These are phyloP conservation scores for Globisporangium irregulare DNA, from an alignment of 352 stramenopile species.

Conservation along the genomic window DNA sequence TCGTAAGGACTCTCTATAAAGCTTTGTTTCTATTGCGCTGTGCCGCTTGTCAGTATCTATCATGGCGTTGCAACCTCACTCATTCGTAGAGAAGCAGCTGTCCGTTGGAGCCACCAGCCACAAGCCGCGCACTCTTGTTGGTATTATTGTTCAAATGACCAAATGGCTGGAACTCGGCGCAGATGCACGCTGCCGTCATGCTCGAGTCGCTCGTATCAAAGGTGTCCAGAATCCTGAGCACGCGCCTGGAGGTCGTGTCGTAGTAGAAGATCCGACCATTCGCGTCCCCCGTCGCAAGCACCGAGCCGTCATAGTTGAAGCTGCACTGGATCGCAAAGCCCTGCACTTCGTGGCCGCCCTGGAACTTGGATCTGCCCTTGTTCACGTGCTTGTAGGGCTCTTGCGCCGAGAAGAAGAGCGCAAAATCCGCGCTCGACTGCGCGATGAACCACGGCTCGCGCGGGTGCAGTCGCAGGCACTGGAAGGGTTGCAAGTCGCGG, in stretches of 20 bases:
- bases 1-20: conserved; percentile 5
- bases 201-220: conserved; percentile 7
- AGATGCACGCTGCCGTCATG: conserved; percentile 26
- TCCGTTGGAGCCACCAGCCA: conserved; percentile 27
- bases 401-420: conserved; percentile 35
- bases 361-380: conserved; percentile 25
- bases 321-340: conserved; percentile 51
- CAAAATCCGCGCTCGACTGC: conserved; percentile 42
- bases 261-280: conserved; percentile 49
- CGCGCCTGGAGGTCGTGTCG: conserved; percentile 17
- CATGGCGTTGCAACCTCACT: neutral
- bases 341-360: conserved; percentile 6
- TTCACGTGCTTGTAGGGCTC: conserved; percentile 51
- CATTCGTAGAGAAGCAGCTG: conserved; percentile 20
- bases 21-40: neutral
- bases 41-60: neutral
- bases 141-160: neutral
- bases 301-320: conserved; percentile 39
- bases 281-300: conserved; percentile 48
- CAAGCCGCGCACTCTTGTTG: conserved; percentile 13
- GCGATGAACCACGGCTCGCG: conserved; percentile 34
- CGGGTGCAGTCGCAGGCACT: conserved; percentile 45
- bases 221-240: conserved; percentile 21
- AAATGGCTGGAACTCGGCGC: conserved; percentile 31
- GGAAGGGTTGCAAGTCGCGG: conserved; percentile 41